These are phyloP conservation scores for Chlorella variabilis DNA, from an alignment of 163 green algal species.

Conservation along the genomic window DNA sequence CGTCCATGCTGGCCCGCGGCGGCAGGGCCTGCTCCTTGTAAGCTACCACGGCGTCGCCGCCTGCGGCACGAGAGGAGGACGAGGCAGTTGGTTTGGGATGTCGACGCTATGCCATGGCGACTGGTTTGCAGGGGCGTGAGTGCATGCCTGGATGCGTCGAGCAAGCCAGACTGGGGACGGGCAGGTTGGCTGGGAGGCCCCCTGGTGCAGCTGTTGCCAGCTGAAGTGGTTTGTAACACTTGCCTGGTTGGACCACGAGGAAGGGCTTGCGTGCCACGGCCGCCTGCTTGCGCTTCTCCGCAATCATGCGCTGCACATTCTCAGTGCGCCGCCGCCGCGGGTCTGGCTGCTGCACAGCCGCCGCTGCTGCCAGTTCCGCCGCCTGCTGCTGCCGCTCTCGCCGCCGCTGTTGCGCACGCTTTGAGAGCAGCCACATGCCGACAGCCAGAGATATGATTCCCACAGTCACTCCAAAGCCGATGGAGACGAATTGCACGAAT, in stretches of 20 bases:
- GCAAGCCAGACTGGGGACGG: too few species aligned
- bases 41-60: conserved; percentile 20
- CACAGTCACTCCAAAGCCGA: conserved; percentile 24
- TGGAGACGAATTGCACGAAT: conserved; percentile 1
- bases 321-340: background rate
- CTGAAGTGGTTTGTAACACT: too few species aligned
- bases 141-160: too few species aligned
- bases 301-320: conserved; percentile 30
- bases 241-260: conserved; percentile 23
- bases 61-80: too few species aligned
- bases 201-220: too few species aligned
- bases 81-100: too few species aligned
- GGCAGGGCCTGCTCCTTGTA: conserved; percentile 13
- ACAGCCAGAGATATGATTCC: background rate
- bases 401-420: background rate
- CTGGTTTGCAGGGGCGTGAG: too few species aligned
- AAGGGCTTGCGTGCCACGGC: conserved; percentile 15
- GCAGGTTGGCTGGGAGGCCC: too few species aligned
- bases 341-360: background rate
- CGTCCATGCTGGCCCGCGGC: background rate
- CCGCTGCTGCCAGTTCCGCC: background rate
- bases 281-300: conserved; percentile 1
- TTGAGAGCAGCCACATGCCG: background rate
- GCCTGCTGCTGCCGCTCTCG: background rate
- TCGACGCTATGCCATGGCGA: too few species aligned